Percentiles rank a stretch among this genome's conserved stretches.
These are phyloP conservation scores for Coemansia reversa DNA, from an alignment of 192 early-diverging fungal species.

Conservation along the genomic window DNA sequence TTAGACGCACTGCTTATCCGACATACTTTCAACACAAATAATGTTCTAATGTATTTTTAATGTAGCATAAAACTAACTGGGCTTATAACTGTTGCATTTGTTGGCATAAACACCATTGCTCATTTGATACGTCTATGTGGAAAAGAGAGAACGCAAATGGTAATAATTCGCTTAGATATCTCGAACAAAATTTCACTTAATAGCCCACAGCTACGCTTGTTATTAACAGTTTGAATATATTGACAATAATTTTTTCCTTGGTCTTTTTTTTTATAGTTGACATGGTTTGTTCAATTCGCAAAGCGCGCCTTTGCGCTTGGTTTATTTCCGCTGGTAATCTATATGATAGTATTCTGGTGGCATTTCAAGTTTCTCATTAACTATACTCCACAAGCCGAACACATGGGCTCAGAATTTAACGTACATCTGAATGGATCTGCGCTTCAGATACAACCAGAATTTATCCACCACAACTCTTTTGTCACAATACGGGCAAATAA, in stretches of 20 bases:
- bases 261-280: slow-evolving; percentile 53
- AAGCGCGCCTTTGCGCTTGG: neutral
- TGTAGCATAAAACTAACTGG: slow-evolving; percentile 92
- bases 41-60: neutral
- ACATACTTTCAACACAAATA: neutral
- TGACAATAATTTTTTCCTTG: neutral
- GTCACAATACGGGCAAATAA: slow-evolving; percentile 76
- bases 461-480: slow-evolving; percentile 78
- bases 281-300: neutral
- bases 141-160: neutral
- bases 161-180: neutral
- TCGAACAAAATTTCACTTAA: neutral
- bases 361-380: slow-evolving; percentile 80
- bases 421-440: slow-evolving; percentile 74
- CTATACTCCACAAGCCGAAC: slow-evolving; percentile 78
- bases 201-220: neutral
- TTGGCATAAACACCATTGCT: slow-evolving; percentile 74
- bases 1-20: neutral
- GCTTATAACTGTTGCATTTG: slow-evolving; percentile 78
- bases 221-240: neutral
- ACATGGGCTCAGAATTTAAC: slow-evolving; percentile 93
- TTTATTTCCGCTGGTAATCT: slow-evolving; percentile 67
- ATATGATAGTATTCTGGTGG: slow-evolving; percentile 70
- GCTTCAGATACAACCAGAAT: slow-evolving; percentile 72
- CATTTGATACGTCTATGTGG: slow-evolving; percentile 72